Evolutionary conservation across 192 early-diverging fungal genomes (phyloP).

Genomic region (Entomortierella chlamydospora): DNA sequence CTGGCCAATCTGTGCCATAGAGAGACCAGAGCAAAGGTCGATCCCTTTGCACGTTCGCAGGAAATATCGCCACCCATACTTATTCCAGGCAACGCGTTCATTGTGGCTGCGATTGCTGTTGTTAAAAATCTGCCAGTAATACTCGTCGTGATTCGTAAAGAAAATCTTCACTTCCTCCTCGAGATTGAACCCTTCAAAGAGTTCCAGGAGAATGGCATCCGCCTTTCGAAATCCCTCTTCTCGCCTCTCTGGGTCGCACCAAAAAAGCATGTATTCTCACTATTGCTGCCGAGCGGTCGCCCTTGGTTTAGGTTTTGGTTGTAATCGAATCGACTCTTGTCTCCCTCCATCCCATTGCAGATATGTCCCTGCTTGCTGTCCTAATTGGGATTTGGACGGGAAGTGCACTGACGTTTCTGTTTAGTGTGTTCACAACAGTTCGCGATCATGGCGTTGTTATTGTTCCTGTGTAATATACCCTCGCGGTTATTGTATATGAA

Average conservation of each 20-base stretch:
- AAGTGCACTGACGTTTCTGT: too few species aligned
- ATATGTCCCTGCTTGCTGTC: too few species aligned
- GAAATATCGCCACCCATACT: slow-evolving; percentile 9
- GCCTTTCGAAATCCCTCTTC: slow-evolving; percentile 18
- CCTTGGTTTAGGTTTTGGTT: too few species aligned
- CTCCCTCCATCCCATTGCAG: too few species aligned
- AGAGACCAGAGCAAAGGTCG: slow-evolving; percentile 26
- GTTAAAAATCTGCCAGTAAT: neutral
- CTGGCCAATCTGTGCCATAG: slow-evolving; percentile 7
- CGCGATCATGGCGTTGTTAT: too few species aligned
- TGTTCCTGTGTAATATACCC: too few species aligned
- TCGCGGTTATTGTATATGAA: too few species aligned
- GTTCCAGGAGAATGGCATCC: slow-evolving; percentile 19
- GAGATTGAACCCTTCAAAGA: slow-evolving; percentile 5
- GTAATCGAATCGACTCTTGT: too few species aligned
- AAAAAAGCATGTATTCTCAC: slow-evolving; percentile 33
- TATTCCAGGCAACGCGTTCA: slow-evolving; percentile 4
- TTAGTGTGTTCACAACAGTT: too few species aligned
- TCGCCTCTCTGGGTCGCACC: slow-evolving; percentile 18
- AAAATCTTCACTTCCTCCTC: slow-evolving; percentile 3
- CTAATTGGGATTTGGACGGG: too few species aligned
- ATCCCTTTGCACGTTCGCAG: slow-evolving; percentile 13
- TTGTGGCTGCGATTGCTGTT: neutral
- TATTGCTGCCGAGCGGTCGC: too few species aligned
- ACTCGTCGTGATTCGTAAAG: neutral